Evolutionary conservation across 2,329 filamentous ascomycete genomes (phyloP).

Genomic region (Sclerotinia sclerotiorum): DNA sequence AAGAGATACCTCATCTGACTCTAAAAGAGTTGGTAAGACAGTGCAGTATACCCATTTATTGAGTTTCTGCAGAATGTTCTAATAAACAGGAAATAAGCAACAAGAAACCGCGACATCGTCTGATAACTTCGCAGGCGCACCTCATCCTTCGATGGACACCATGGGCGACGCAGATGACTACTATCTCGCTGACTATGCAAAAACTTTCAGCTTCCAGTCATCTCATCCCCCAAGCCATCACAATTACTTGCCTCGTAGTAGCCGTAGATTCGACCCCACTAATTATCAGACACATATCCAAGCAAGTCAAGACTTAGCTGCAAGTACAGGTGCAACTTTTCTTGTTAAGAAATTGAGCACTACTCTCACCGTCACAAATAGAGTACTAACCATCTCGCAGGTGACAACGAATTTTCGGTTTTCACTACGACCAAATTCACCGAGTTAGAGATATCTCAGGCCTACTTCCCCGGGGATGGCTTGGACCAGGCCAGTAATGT

Average conservation of each 20-base stretch:
- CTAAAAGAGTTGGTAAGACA: neutral
- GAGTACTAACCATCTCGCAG: neutral
- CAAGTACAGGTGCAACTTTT: neutral
- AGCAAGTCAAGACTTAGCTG: neutral
- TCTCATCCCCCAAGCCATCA: neutral
- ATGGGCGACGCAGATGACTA: neutral
- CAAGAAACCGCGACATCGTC: neutral
- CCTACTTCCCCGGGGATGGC: neutral
- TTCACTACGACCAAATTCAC: neutral
- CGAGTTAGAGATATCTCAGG: neutral
- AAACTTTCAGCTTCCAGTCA: neutral
- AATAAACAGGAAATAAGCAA: neutral
- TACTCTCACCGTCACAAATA: neutral
- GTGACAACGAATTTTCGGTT: neutral
- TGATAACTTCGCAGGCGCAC: neutral
- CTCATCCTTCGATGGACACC: neutral
- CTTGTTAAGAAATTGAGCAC: neutral
- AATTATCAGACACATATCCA: neutral
- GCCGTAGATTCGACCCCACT: neutral
- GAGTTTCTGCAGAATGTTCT: neutral
- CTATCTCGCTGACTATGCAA: neutral
- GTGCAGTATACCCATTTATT: neutral
- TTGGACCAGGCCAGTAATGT: neutral
- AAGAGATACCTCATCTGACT: neutral
- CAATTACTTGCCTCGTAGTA: neutral